These are phyloP conservation scores for Fusarium hainanense DNA, from an alignment of 2,329 filamentous ascomycete species.

Conservation along the genomic window DNA sequence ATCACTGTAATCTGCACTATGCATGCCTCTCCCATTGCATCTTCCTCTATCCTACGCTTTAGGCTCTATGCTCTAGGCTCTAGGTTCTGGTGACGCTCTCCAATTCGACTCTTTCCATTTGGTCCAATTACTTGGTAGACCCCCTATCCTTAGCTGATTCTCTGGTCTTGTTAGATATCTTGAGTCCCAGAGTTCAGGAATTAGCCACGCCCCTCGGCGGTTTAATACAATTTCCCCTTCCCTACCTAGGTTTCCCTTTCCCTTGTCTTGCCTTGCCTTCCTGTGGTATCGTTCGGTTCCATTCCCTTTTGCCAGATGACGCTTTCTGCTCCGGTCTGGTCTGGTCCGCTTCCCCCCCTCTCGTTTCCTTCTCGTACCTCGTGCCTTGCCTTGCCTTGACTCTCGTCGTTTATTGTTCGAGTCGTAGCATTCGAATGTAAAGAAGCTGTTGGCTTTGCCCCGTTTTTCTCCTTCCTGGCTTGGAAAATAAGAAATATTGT, in stretches of 20 bases:
- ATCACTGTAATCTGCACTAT: constrained; percentile 30
- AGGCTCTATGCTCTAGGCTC: constrained; percentile 13
- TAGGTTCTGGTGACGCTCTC: constrained; percentile 20
- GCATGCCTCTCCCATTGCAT: constrained; percentile 29
- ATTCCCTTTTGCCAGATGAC: constrained; percentile 44
- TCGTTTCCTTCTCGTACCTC: constrained; percentile 40
- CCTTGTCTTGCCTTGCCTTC: constrained; percentile 22
- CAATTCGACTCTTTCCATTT: constrained; percentile 25
- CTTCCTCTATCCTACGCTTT: constrained; percentile 13
- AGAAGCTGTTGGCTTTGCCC: constrained; percentile 51
- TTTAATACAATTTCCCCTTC: constrained; percentile 46
- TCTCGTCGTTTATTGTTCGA: constrained; percentile 25
- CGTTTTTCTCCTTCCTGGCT: constrained; percentile 58
- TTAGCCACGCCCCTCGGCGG: constrained; percentile 38
- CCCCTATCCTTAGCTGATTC: constrained; percentile 28
- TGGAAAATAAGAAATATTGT: constrained; percentile 59
- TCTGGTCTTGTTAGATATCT: constrained; percentile 30
- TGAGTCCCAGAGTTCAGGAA: constrained; percentile 16
- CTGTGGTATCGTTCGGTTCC: constrained; percentile 15
- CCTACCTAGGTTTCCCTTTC: background rate
- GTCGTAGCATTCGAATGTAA: constrained; percentile 41
- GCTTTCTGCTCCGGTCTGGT: constrained; percentile 10
- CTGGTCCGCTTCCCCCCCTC: constrained; percentile 36
- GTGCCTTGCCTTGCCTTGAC: constrained; percentile 37
- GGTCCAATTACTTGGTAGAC: constrained; percentile 39